Conservation (phyloP, 768 basidiomycete species). For the Agaricus sinodeliciosus region DNA sequence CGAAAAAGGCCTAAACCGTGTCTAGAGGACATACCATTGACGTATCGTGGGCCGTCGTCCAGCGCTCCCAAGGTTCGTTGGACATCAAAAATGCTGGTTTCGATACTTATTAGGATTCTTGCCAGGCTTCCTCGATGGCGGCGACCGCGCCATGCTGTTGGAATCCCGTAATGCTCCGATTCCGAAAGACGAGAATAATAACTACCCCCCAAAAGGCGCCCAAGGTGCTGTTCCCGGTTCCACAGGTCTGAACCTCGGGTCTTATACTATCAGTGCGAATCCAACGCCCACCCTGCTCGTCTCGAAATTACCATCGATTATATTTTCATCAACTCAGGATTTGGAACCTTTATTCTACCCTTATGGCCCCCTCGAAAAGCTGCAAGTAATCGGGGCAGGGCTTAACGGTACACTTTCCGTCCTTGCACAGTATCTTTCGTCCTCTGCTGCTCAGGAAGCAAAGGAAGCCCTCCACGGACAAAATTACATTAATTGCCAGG, state of each 20-base stretch:
- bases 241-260: conserved; percentile 21
- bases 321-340: conserved; percentile 64
- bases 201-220: conserved; percentile 20
- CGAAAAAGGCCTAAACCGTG: background rate
- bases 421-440: conserved; percentile 55
- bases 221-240: conserved; percentile 24
- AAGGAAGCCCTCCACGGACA: conserved; percentile 56
- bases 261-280: conserved; percentile 25
- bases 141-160: conserved; percentile 64
- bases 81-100: background rate
- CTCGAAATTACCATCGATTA: conserved; percentile 54
- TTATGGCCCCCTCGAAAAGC: conserved; percentile 60
- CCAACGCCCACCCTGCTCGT: conserved; percentile 54
- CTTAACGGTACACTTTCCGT: conserved; percentile 41
- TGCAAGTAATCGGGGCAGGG: conserved; percentile 42
- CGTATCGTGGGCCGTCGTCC: conserved; percentile 84
- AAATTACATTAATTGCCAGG: conserved; percentile 43
- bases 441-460: conserved; percentile 56
- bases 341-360: conserved; percentile 70
- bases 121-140: conserved; percentile 74
- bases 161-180: conserved; percentile 35
- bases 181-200: conserved; percentile 11
- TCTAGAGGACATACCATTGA: conserved; percentile 70
- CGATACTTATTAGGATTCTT: conserved; percentile 1
- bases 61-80: conserved; percentile 67